These are phyloP conservation scores for Cyclotella baltica DNA, from an alignment of 108 stramenopile genomes.

Conservation along the genomic window DNA sequence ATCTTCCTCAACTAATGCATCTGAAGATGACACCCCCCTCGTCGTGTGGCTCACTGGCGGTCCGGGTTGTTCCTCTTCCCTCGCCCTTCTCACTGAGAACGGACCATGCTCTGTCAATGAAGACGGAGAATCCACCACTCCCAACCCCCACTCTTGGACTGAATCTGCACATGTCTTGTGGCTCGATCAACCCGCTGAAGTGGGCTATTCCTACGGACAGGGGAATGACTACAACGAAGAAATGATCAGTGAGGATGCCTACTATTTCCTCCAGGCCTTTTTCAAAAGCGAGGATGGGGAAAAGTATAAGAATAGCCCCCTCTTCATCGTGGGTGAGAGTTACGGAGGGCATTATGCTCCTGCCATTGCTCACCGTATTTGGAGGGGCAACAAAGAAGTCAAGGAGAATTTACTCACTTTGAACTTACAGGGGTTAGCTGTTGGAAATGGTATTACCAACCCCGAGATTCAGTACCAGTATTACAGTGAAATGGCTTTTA, in stretches of 20 bases:
- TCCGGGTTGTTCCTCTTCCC: slow-evolving; percentile 89
- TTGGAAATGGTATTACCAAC: slow-evolving; percentile 96
- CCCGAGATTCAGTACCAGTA: slow-evolving; percentile 92
- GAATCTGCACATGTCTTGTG: slow-evolving; percentile 95
- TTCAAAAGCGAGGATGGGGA: slow-evolving; percentile 86
- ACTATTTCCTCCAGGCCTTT: slow-evolving; percentile 94
- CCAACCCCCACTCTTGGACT: slow-evolving; percentile 95
- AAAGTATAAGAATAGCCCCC: slow-evolving; percentile 73
- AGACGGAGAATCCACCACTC: slow-evolving; percentile 82
- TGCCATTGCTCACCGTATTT: slow-evolving; percentile 84
- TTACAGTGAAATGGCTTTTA: slow-evolving; percentile 95
- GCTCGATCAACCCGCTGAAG: slow-evolving; percentile 98
- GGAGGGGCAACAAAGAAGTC: slow-evolving; percentile 74
- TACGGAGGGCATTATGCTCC: slow-evolving; percentile 99
- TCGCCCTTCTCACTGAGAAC: slow-evolving; percentile 95
- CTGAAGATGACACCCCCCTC: slow-evolving; percentile 85
- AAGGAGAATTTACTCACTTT: slow-evolving; percentile 51
- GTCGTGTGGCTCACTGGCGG: slow-evolving; percentile 96
- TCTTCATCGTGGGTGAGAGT: slow-evolving; percentile 89
- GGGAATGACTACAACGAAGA: slow-evolving; percentile 83
- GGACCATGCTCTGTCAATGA: slow-evolving; percentile 94
- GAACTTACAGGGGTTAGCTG: slow-evolving; percentile 82
- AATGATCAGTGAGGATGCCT: slow-evolving; percentile 95
- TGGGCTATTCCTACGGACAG: slow-evolving; percentile 95
- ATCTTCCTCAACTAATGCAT: no score